Conservation (phyloP, 805 yeast species). For the Metschnikowia matae region DNA sequence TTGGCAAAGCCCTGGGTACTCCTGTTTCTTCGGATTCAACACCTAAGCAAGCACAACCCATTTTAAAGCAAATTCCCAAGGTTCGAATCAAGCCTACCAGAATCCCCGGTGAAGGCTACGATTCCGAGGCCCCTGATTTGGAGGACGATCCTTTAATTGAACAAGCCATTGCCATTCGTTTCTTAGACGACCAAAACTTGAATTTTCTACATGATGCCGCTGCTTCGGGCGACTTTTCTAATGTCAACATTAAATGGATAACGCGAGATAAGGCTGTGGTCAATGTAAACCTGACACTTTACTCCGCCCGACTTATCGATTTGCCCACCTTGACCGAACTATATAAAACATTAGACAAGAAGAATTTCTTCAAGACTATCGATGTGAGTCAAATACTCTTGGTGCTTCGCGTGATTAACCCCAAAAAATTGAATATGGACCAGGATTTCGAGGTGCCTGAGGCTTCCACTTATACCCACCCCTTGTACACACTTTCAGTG, state of each 20-base stretch:
- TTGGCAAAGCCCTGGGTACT: constrained; percentile 11
- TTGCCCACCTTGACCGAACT: constrained; percentile 85
- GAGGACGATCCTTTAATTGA: constrained; percentile 94
- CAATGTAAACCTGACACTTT: constrained; percentile 59
- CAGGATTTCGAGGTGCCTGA: constrained; percentile 43
- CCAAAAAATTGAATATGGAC: constrained; percentile 39
- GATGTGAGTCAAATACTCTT: constrained; percentile 84
- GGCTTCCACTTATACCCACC: constrained; percentile 33
- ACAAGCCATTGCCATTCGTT: constrained; percentile 76
- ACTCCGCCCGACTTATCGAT: constrained; percentile 83
- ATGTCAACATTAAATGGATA: constrained; percentile 75
- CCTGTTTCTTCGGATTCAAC: constrained; percentile 4
- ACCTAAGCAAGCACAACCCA: constrained; percentile 6
- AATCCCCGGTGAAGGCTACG: constrained; percentile 92
- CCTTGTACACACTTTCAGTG: constrained; percentile 33
- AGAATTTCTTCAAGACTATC: constrained; percentile 80
- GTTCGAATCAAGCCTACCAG: constrained; percentile 57
- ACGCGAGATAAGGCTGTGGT: constrained; percentile 78
- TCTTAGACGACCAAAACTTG: constrained; percentile 62
- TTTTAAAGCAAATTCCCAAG: constrained; percentile 32
- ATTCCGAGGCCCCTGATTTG: constrained; percentile 91
- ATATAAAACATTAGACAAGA: constrained; percentile 83
- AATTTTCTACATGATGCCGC: constrained; percentile 74
- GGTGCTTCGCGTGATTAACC: constrained; percentile 54
- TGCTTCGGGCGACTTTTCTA: constrained; percentile 70